phyloP scores from a whole-genome alignment of 371 early-diverging fungal species.

The Mucor saturninus region DNA sequence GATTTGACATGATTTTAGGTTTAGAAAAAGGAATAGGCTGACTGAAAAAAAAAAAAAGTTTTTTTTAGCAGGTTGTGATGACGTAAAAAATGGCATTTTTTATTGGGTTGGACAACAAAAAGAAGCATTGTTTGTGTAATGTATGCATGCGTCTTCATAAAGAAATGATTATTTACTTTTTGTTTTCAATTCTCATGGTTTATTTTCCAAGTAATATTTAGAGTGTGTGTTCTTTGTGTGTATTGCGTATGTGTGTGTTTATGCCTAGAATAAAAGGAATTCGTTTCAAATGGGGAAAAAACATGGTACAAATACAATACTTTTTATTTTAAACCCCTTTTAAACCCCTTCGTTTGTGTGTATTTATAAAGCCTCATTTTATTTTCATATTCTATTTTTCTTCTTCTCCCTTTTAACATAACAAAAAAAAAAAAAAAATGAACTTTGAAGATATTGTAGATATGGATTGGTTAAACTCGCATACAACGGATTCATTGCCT shows the following conservation, averaged over 20 bases:
- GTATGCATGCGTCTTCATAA: background rate
- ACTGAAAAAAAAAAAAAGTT: background rate
- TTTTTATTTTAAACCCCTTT: background rate
- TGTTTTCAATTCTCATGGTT: background rate
- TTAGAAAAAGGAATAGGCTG: background rate
- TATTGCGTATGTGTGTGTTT: too few relatives aligned
- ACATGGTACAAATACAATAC: background rate
- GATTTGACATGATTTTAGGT: constrained; percentile 27
- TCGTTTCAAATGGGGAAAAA: constrained; percentile 1
- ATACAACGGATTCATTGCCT: constrained; percentile 25
- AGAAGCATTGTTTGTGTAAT: constrained; percentile 2
- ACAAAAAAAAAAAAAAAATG: constrained; percentile 19
- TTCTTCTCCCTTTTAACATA: constrained; percentile 2
- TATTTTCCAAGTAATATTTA: too few relatives aligned
- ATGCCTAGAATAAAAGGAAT: background rate
- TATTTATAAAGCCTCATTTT: background rate
- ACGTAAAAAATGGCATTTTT: constrained; percentile 1
- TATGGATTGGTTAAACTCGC: constrained; percentile 44
- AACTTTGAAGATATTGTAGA: constrained; percentile 46
- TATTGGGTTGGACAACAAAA: background rate
- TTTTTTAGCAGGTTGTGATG: constrained; percentile 6
- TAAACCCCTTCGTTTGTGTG: background rate
- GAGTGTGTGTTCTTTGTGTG: too few relatives aligned
- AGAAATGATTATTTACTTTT: constrained; percentile 4
- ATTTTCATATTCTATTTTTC: background rate